These are phyloP conservation scores for Discostella pseudostelligera DNA, from an alignment of 108 stramenopile species.

Conservation along the genomic window DNA sequence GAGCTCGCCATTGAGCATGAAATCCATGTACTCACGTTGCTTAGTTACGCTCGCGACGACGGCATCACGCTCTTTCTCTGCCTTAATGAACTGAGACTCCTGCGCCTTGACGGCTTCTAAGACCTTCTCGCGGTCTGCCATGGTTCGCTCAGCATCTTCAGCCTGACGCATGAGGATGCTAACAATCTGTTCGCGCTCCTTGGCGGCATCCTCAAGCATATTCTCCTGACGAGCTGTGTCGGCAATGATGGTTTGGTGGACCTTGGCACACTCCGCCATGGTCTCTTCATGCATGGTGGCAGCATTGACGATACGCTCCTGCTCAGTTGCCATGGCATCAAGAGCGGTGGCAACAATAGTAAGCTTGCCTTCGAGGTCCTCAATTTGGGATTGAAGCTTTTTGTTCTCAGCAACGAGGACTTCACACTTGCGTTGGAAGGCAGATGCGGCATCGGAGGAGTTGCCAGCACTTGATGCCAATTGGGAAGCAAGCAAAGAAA, in stretches of 20 bases:
- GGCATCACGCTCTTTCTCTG: conserved; percentile 46
- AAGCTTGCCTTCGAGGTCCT: conserved; percentile 55
- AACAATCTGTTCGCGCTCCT: conserved; percentile 59
- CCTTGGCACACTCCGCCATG: conserved; percentile 46
- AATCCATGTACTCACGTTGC: conserved; percentile 55
- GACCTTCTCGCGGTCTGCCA: conserved; percentile 45
- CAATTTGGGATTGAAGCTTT: conserved; percentile 46
- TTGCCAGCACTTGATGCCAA: conserved; percentile 53
- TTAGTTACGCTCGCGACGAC: conserved; percentile 51
- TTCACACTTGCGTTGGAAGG: conserved; percentile 44
- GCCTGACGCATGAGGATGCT: conserved; percentile 58
- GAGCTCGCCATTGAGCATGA: conserved; percentile 51
- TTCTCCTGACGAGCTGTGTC: conserved; percentile 53
- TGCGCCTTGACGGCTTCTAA: conserved; percentile 53
- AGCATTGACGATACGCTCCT: conserved; percentile 61
- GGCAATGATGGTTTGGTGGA: conserved; percentile 52
- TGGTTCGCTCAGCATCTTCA: conserved; percentile 45
- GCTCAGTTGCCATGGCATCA: conserved; percentile 62
- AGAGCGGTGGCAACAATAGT: conserved; percentile 54
- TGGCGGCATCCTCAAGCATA: conserved; percentile 49
- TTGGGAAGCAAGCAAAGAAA: conserved; percentile 54
- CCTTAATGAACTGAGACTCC: conserved; percentile 38
- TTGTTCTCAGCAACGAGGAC: conserved; percentile 57
- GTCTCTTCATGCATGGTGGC: conserved; percentile 54
- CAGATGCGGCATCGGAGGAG: conserved; percentile 28